Base-by-base conservation (phyloP, 345 rosid genomes). In the Theobroma cacao region DNA sequence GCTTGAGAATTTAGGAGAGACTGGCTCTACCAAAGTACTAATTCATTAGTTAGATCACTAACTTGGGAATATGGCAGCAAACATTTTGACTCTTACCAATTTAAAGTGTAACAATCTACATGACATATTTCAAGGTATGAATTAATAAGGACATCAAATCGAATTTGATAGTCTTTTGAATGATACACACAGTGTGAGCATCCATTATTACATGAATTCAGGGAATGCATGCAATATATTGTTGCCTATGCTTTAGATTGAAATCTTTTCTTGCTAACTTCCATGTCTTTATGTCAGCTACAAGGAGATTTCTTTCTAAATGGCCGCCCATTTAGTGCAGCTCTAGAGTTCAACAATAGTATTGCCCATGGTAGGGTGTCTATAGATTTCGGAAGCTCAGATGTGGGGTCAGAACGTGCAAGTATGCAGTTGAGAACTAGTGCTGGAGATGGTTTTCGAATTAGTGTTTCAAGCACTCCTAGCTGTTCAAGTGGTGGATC, bases 391-490 rank as follows among this genome's bases (percentile, higher is more conserved):
- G 84, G 85, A 81, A 79, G 91, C 87, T 86, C 96, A 88, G 97
- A 92, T 94, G 99, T 80, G 79, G 96, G 84, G 58, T 85, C 93
- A 75, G 98, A 92, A 82, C 90, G 87, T 79, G 87, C 89, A 90
- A 95, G 78, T 85, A 95, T 95, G 99, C 96, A 90, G 82, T 71
- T 89, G 86, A 92, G 97, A 89, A 78, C 90, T 81, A 93, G 94
- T 84, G 80, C 80, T 85, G 92, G 79, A 80, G 99, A 94, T 92
- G 98, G 96, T 86, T 90, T 92, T 73, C 90, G 99, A 71, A 80
- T 94, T 72, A 95, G 98, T 82, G 94, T 95, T 85, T 95, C 97
- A 74, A 95, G 99, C 86, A 86, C 96, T 72, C 98, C 97, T 72
- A 93, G 99, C 82, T 89, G 94, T 88, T 90, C 99, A 22, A 92